Base-by-base conservation (phyloP, 768 basidiomycete species). In the Gelatoporia subvermispora region DNA sequence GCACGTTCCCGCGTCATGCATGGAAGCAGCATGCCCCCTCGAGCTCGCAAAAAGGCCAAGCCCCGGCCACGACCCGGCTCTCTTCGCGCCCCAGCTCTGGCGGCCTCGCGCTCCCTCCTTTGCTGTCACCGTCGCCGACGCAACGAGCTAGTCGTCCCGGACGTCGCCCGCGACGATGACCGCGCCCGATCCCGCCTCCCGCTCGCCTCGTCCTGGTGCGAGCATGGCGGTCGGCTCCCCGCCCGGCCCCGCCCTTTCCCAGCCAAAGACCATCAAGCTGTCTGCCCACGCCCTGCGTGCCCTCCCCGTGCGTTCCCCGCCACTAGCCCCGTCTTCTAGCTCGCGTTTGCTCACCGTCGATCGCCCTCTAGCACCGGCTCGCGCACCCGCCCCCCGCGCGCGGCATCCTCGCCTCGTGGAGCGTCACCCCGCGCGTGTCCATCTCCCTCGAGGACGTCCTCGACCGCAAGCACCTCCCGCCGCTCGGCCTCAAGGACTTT, bases 401-500 rank as follows among this genome's bases (percentile, higher is more conserved):
- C 43, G 51, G 47, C 34, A 18, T 42, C 42, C 11, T 53, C 43
- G n/a, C 24, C 22, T 25, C 50, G 15, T 54, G 43, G 48, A 48
- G 56, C 61, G 78, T 87, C 36, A 85, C 83, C 0, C 86, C 88
- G 8, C 65, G 85, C 34, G 76, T 84, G 57, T 68, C 81, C 48
- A 76, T 90, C 51, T 74, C 75, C 22, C 73, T 91, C 20, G 84
- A 88, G 39, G 88, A 90, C 61, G 76, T 91, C 2, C 72, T 91
- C 49, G 76, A 86, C 42, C 74, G 85, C 52, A 83, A 81, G 48
- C 88, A 91, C 63, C 74, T 91, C 0, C 88, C 88, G 0, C 88
- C 88, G 7, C 75, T 91, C 10, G 86, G 52, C 15, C 60, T 68
- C 47, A 82, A 82, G 82, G 67, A 68, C 46, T 61, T 59, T 39